These are phyloP conservation scores for Tetracladium setigerum DNA, from an alignment of 495 filamentous ascomycete species.

Conservation along the genomic window DNA sequence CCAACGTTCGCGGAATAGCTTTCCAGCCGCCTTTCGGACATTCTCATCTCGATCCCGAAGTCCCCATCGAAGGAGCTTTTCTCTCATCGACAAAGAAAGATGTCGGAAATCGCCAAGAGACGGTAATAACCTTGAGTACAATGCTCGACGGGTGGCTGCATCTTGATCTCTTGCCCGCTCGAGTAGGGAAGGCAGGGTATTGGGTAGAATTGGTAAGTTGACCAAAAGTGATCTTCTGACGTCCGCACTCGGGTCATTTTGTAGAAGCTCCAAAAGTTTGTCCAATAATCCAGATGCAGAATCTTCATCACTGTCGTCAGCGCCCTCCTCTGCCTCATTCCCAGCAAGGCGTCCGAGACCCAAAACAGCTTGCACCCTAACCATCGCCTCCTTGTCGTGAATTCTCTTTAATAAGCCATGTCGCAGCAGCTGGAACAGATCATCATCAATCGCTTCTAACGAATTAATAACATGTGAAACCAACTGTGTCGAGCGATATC, in stretches of 20 bases:
- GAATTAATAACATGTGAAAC: constrained; percentile 83
- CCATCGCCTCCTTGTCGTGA: constrained; percentile 84
- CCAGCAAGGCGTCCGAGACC: constrained; percentile 78
- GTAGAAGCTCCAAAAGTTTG: constrained; percentile 83
- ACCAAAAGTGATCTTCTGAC: constrained; percentile 81
- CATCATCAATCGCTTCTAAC: constrained; percentile 81
- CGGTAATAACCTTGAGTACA: constrained; percentile 85
- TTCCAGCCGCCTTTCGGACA: constrained; percentile 83
- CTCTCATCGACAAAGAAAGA: constrained; percentile 88
- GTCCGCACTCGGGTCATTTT: constrained; percentile 91
- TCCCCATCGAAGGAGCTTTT: constrained; percentile 94
- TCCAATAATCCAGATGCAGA: constrained; percentile 55
- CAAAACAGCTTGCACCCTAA: constrained; percentile 89
- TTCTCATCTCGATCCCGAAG: constrained; percentile 91
- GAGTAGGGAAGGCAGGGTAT: constrained; percentile 82
- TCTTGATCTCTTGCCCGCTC: constrained; percentile 90
- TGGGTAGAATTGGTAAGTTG: constrained; percentile 74
- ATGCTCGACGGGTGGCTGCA: constrained; percentile 66
- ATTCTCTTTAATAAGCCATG: constrained; percentile 74
- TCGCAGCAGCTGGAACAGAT: constrained; percentile 73
- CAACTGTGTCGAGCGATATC: constrained; percentile 85
- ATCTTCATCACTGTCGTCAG: constrained; percentile 55
- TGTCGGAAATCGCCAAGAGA: constrained; percentile 93
- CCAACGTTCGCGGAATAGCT: constrained; percentile 90
- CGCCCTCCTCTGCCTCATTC: constrained; percentile 68